Evolutionary conservation across 2,329 filamentous ascomycete species (phyloP), one percentile per base, ranked within the genome.

Genomic region (Neobulgaria alba): DNA sequence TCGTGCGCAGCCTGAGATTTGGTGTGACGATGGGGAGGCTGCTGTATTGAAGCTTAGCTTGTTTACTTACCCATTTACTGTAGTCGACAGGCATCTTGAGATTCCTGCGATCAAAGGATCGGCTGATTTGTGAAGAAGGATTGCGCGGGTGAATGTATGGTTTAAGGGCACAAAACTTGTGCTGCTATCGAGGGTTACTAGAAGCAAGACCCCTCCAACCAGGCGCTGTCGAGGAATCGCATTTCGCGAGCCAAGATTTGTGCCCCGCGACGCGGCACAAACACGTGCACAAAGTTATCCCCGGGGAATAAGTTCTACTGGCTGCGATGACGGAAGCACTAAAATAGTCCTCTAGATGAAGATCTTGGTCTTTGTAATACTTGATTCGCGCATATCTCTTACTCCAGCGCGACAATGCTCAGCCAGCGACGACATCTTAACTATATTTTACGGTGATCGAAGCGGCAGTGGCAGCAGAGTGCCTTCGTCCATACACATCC

Each of bases 1-100:
- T 55, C 40, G 50, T 49, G 44, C 54, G 54, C 51, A 55, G 50
- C 47, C 52, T 56, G 50, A 44, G 51, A 47, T 39, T 19, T 38
- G 30, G 38, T n/a, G 29, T 38, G 34, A 38, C 23, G 19, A 26
- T 35, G 17, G 35, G 33, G 17, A 37, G 26, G 15, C 32, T 14
- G 29, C 31, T 16, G 21, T 26, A 23, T 23, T 21, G 20, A n/a
- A 33, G 30, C 23, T 17, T 26, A 8, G 8, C 36, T 29, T 35
- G 21, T 18, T 37, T n/a, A 45, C 51, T 51, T 55, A 59, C 71
- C 71, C 71, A 75, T 60, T 75, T 75, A 58, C 70, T 73, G 57
- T 75, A 84, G 57, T 83, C 75, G 48, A 83, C 69, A n/a, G 70
- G 67, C 72, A 75, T 75, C 32, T 47, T 50, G 52, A 50, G 23